These are phyloP conservation scores for Pharus latifolius DNA, from an alignment of 176 grass and related monocot species.

Conservation along the genomic window DNA sequence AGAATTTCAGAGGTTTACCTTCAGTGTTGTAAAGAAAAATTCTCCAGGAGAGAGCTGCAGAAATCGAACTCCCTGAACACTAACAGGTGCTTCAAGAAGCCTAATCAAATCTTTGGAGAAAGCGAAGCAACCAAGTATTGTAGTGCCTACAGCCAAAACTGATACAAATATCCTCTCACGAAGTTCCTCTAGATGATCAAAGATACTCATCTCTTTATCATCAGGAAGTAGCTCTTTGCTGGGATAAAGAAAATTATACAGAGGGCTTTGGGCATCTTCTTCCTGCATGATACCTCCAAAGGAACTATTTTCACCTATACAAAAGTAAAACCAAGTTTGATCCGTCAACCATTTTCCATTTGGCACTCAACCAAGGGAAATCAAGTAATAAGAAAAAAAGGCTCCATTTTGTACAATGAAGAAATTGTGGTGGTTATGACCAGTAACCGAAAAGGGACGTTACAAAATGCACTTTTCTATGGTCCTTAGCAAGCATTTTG, in stretches of 20 bases:
- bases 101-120: constrained; percentile 81
- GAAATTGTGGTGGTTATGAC: not conserved
- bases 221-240: constrained; percentile 92
- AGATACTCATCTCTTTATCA: constrained; percentile 96
- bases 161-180: constrained; percentile 84
- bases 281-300: constrained; percentile 28
- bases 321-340: constrained; percentile 10
- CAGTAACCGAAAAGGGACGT: not conserved
- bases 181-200: constrained; percentile 96
- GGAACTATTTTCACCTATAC: constrained; percentile 36
- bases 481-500: not conserved
- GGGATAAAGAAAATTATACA: constrained; percentile 90
- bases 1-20: constrained; percentile 45
- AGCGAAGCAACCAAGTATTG: constrained; percentile 80
- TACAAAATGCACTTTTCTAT: not conserved
- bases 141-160: constrained; percentile 73
- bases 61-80: constrained; percentile 85
- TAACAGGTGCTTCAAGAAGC: constrained; percentile 88
- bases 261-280: constrained; percentile 31
- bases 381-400: not conserved
- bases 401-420: not conserved
- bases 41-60: constrained; percentile 95
- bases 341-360: not conserved
- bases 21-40: constrained; percentile 98
- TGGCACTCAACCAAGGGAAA: not conserved